Base-by-base conservation (phyloP, 202 grass and related monocot species). In the Zizania palustris region DNA sequence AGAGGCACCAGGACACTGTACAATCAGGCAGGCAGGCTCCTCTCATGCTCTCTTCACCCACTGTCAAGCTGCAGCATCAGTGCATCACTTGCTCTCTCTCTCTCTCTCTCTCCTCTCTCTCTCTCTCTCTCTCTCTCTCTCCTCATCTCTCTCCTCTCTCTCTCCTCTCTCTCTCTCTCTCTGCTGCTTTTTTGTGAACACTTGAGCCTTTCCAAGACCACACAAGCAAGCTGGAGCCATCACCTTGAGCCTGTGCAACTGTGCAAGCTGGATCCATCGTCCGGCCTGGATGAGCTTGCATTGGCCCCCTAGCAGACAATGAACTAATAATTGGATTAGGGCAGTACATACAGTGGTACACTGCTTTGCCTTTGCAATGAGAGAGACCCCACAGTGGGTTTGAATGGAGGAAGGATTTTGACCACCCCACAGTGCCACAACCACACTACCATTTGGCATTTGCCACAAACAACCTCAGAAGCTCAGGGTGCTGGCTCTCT, bases 251-350 rank as follows among this genome's bases (percentile, higher is more conserved):
- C 51, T 79, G 28, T 83, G 79, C 60, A 73, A 60, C 78, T 28
- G 28, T 1, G 28, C 49, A 43, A 22, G 60, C 67, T 67, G 67
- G 78, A 64, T 71, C 58, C 73, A 60, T 63, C 63, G 6, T 15
- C 54, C 9, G 64, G 56, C 54, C 9, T 70, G 56, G 28, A 2
- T 28, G 28, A 28, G 28, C 37, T 21, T 63, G 73, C 54, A 53
- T 42, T 76, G 80, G 80, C 46, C 81, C 28, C 28, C 81, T 81
- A 54, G 20, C 50, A 46, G 16, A 67, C 33, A 63, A 50, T 77
- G 48, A 72, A 40, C 81, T 88, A 76, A 77, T 85, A 66, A 88
- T 80, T 67, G 53, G 77, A 77, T 85, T 71, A 81, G 53, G 71
- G 65, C 45, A 56, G 69, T n/a, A 76, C 56, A 75, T n/a, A 76